Conservation (phyloP, 495 filamentous ascomycete species). For the Podospora tetraspora region DNA sequence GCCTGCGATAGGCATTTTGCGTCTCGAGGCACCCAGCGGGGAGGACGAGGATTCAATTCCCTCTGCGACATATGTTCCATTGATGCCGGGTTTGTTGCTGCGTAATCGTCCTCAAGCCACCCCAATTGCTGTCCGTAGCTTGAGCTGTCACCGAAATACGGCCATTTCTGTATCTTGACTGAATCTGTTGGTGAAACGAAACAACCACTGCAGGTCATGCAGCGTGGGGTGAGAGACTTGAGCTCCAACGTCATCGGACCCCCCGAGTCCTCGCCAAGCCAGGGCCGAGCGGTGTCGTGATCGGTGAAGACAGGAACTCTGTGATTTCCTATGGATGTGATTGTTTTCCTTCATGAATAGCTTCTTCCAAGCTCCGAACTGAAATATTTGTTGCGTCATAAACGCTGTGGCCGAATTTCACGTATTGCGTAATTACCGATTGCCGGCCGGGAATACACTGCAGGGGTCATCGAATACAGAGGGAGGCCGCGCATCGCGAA, state of each 20-base stretch:
- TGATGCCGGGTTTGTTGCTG: not conserved
- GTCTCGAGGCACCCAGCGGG: not conserved
- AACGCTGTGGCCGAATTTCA: not conserved
- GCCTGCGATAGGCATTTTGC: not conserved
- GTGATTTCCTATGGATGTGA: not conserved
- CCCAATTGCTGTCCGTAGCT: not conserved
- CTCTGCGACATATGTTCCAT: not conserved
- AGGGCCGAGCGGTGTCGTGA: not conserved
- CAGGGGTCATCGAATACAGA: not conserved
- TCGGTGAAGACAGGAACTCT: not conserved
- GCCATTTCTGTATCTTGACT: not conserved
- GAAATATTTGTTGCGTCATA: not conserved
- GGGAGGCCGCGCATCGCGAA: not conserved
- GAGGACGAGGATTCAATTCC: not conserved
- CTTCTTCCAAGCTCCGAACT: not conserved
- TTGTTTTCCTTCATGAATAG: not conserved
- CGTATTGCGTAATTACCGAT: not conserved
- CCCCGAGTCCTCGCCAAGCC: not conserved
- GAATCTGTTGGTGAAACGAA: not conserved
- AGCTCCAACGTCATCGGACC: not conserved
- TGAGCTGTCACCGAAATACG: not conserved
- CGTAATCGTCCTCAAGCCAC: not conserved
- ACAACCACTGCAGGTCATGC: not conserved
- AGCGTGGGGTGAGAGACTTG: not conserved
- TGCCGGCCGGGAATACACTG: not conserved